Evolutionary conservation across 345 rosid genomes (phyloP).

Genomic region (Microcos paniculata): DNA sequence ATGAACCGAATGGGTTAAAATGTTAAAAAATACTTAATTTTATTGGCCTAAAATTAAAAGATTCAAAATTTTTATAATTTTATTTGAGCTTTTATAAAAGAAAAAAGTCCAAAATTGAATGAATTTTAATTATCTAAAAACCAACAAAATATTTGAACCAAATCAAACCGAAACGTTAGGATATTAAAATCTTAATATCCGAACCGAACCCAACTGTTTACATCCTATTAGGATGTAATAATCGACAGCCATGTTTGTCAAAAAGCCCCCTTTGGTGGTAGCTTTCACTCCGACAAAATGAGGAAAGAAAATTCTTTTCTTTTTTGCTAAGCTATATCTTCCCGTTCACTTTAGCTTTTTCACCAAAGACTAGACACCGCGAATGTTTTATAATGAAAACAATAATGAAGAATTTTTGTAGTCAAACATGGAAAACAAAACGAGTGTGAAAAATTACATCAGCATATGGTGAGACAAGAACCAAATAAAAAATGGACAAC

Average conservation of each 20-base stretch:
- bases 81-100: too few species aligned
- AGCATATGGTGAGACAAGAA: not conserved
- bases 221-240: not conserved
- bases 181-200: too few species aligned
- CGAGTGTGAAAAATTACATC: not conserved
- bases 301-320: conserved; percentile 1
- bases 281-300: not conserved
- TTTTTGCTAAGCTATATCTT: not conserved
- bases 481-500: conserved; percentile 5
- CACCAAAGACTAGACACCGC: not conserved
- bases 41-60: too few species aligned
- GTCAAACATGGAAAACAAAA: conserved; percentile 12
- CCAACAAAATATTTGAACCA: too few species aligned
- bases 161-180: too few species aligned
- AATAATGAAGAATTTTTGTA: not conserved
- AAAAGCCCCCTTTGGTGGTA: not conserved
- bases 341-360: not conserved
- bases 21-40: too few species aligned
- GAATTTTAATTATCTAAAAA: too few species aligned
- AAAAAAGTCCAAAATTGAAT: too few species aligned
- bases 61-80: too few species aligned
- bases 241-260: not conserved
- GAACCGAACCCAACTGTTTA: too few species aligned
- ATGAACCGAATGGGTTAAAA: too few species aligned
- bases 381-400: not conserved